These are phyloP conservation scores for Rosa multiflora DNA, from an alignment of 306 rosid genomes.

Conservation along the genomic window DNA sequence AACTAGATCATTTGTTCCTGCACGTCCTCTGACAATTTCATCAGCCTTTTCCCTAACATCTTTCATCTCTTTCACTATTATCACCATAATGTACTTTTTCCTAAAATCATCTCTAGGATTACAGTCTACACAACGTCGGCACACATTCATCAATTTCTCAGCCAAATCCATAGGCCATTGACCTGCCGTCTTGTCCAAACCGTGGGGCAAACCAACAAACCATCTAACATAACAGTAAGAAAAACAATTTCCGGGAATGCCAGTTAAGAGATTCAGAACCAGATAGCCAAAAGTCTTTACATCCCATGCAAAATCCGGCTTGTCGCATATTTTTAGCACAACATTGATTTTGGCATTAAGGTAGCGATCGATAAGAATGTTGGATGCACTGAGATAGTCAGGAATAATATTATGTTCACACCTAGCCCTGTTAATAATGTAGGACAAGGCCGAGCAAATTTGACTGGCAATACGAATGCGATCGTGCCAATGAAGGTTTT, in stretches of 20 bases:
- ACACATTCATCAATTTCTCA: not conserved
- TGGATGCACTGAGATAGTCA: not conserved
- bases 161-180: slow-evolving; percentile 1
- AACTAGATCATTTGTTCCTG: not conserved
- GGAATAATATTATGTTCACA: not conserved
- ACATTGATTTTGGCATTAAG: not conserved
- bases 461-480: not conserved
- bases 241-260: not conserved
- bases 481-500: not conserved
- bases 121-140: not conserved
- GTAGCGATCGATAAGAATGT: not conserved
- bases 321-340: not conserved
- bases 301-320: not conserved
- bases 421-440: not conserved
- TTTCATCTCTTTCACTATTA: not conserved
- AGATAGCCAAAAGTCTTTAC: not conserved
- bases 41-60: not conserved
- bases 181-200: not conserved
- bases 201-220: not conserved
- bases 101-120: not conserved
- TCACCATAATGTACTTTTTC: not conserved
- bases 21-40: not conserved
- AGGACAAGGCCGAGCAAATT: not conserved
- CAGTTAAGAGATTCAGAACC: not conserved
- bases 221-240: not conserved